Conservation (phyloP, 768 basidiomycete species). For the Calvatia gigantea region DNA sequence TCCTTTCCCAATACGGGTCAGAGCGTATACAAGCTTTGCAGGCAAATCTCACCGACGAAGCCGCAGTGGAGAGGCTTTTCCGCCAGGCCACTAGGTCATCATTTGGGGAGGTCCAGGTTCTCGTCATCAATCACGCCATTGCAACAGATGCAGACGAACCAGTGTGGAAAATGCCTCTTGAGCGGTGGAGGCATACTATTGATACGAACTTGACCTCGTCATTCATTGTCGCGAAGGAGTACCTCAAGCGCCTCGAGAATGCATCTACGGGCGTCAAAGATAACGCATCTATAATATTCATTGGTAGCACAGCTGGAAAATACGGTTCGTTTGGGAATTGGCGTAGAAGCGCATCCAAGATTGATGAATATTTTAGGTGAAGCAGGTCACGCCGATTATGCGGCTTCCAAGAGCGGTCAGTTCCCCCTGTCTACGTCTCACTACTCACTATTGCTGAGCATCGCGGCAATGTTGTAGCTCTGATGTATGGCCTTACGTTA, state of each 20-base stretch:
- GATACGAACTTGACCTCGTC: conserved; percentile 61
- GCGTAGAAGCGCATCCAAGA: neutral
- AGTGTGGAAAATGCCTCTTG: conserved; percentile 54
- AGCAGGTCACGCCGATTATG: conserved; percentile 63
- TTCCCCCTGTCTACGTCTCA: neutral
- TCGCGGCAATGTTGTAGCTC: conserved; percentile 37
- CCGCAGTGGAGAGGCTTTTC: conserved; percentile 50
- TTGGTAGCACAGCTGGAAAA: conserved; percentile 73
- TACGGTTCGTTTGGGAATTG: conserved; percentile 37
- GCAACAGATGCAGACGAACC: conserved; percentile 43
- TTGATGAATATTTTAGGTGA: conserved; percentile 32
- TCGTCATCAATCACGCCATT: conserved; percentile 61
- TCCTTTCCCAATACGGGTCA: conserved; percentile 34
- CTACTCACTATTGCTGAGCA: neutral
- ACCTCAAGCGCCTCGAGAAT: conserved; percentile 42
- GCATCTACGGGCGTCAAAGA: conserved; percentile 39
- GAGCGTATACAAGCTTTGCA: conserved; percentile 36
- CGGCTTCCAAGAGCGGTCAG: conserved; percentile 65
- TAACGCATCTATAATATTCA: conserved; percentile 57
- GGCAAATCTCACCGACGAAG: conserved; percentile 59
- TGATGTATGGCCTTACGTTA: conserved; percentile 71
- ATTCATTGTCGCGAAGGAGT: conserved; percentile 65
- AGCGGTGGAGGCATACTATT: conserved; percentile 61
- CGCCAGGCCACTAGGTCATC: conserved; percentile 26
- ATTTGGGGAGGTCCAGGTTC: conserved; percentile 53